A percentile compares a stretch with the other conserved stretches of the same genome.
Evolutionary conservation across 2,329 filamentous ascomycete species (phyloP).

Genomic region (Cladobotryum mycophilum): DNA sequence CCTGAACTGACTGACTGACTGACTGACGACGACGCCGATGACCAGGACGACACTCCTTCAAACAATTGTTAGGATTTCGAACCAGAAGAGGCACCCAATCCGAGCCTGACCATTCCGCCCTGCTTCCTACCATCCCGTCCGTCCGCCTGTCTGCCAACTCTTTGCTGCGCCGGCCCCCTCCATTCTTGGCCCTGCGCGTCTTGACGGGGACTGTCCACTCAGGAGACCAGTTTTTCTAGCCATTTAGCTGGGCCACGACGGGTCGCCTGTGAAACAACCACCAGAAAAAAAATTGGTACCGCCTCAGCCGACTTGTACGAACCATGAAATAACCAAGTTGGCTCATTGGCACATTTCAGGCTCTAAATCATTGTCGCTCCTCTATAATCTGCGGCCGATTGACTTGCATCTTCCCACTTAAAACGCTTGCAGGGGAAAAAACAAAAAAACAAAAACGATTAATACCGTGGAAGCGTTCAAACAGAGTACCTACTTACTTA

Average conservation of each 20-base stretch:
- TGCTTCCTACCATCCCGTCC: conserved; percentile 2
- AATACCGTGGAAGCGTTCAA: not conserved
- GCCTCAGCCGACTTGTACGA: conserved; percentile 23
- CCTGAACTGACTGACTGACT: not conserved
- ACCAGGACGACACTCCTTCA: not conserved
- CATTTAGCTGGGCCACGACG: conserved; percentile 17
- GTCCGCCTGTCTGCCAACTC: conserved; percentile 3
- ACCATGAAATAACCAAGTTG: conserved; percentile 39
- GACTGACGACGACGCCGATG: not conserved
- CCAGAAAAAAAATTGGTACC: conserved; percentile 21
- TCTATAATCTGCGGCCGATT: not conserved
- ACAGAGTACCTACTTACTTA: not conserved
- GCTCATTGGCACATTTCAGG: conserved; percentile 30
- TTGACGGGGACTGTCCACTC: conserved; percentile 9
- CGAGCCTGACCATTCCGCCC: conserved; percentile 7
- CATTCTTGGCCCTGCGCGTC: conserved; percentile 11
- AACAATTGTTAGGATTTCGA: too few relatives aligned
- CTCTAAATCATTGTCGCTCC: conserved; percentile 11
- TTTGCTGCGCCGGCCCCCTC: conserved; percentile 3
- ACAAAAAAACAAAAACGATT: too few relatives aligned
- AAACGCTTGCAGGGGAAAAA: not conserved
- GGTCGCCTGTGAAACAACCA: conserved; percentile 24
- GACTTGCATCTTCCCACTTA: too few relatives aligned
- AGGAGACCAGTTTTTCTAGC: conserved; percentile 14
- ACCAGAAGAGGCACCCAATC: conserved; percentile 9